Base-by-base conservation (phyloP, 805 yeast genomes). In the Candida insectalens region DNA sequence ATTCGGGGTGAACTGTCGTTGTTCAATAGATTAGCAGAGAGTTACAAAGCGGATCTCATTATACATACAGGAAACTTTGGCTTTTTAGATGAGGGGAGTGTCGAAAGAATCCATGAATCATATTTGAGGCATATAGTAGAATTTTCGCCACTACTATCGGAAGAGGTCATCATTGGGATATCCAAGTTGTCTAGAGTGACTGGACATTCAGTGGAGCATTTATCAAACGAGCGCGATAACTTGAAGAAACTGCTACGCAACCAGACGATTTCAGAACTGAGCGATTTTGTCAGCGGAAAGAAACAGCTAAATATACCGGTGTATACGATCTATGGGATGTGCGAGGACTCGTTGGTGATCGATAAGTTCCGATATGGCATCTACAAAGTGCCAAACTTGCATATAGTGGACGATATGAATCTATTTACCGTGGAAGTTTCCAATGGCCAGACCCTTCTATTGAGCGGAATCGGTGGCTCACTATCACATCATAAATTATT, bases 41-140 rank as follows among this genome's bases (percentile, higher is more conserved):
- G 55, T 30, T 62, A 68, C 40, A 38, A 54, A 1, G 82, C 81
- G 3, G 65, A 67, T 27, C 44, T 69, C 16, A 66, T 80, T 19
- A 61, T 80, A 10, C 87, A 80, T 47, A 75, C 84, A 4, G 88
- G 89, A n/a, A 77, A 75, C 39, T 81, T 80, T 59, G 94, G 94
- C 9, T 79, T 82, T 50, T 73, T 81, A 57, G 82, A 80, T 45
- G 57, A 57, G 23, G 69, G 66, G 13, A 70, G 81, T 28, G 63
- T 79, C 5, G 59, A 53, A 16, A 58, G 62, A 46, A 76, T 73
- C 36, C 69, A 69, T 50, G 77, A 67, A 46, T 72, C 66, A 33
- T 77, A 71, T 45, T 55, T 73, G 29, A 68, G 82, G 41, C 82
- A 76, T 45, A 69, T 80, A 21, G 80, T 79, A 9, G 78, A 77